phyloP scores from a whole-genome alignment of 2,329 filamentous ascomycete genomes.

The Juglanconis oblonga region DNA sequence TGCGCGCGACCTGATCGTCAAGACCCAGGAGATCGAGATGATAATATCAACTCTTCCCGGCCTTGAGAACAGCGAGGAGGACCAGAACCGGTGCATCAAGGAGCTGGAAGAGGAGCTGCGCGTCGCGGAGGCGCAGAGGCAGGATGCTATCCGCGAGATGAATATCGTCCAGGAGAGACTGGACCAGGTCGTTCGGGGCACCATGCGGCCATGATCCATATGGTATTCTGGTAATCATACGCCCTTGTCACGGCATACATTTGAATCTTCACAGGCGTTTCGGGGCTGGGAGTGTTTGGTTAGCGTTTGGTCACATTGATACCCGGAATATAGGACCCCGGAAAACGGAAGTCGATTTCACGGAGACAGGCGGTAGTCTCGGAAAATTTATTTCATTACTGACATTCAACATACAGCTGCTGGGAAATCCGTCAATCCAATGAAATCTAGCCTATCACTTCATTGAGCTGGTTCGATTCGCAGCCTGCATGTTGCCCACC shows the following conservation, averaged over 20 bases:
- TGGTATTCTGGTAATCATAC: not conserved
- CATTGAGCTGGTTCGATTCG: too few relatives aligned
- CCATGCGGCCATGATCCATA: slow-evolving; percentile 52
- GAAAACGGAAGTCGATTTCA: not conserved
- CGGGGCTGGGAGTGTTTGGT: not conserved
- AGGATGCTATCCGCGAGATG: slow-evolving; percentile 62
- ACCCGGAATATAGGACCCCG: not conserved
- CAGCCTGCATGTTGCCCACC: too few relatives aligned
- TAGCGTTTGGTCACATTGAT: not conserved
- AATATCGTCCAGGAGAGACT: slow-evolving; percentile 59
- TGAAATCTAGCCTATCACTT: too few relatives aligned
- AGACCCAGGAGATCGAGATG: slow-evolving; percentile 79
- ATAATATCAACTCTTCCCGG: slow-evolving; percentile 74
- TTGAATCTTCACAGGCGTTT: not conserved
- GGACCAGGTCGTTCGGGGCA: slow-evolving; percentile 58
- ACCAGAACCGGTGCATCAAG: slow-evolving; percentile 67
- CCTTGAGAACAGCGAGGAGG: slow-evolving; percentile 72
- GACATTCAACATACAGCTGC: too few relatives aligned
- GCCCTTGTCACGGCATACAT: not conserved
- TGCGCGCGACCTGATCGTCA: slow-evolving; percentile 71
- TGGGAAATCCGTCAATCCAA: not conserved
- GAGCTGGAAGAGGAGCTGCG: slow-evolving; percentile 65
- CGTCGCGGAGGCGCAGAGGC: slow-evolving; percentile 58
- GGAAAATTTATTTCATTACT: not conserved
- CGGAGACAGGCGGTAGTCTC: not conserved